Percentiles rank a stretch among this genome's conserved stretches.
These are phyloP conservation scores for Tolypocladium sp. DNA, from an alignment of 2,329 filamentous ascomycete species.

Conservation along the genomic window DNA sequence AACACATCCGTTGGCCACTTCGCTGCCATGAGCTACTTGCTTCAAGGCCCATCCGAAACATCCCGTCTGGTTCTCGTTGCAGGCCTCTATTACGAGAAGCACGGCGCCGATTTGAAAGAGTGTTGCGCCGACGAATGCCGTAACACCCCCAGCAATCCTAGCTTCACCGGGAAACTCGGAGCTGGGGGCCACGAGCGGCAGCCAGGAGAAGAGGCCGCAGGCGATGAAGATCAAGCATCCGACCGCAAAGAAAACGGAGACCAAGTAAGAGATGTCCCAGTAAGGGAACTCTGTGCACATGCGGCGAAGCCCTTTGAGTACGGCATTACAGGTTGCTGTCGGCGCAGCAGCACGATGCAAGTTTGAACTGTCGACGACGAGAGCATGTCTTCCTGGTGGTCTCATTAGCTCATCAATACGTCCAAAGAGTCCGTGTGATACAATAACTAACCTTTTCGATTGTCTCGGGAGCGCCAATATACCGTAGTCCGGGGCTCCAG, in stretches of 20 bases:
- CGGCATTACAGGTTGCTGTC: not conserved
- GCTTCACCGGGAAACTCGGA: constrained; percentile 35
- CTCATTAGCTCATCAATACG: not conserved
- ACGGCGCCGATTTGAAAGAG: constrained; percentile 50
- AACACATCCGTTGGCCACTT: not conserved
- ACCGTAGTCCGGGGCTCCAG: not conserved
- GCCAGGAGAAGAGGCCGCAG: constrained; percentile 43
- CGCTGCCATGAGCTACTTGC: not conserved
- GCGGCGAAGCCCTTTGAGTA: constrained; percentile 7
- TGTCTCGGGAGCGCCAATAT: not conserved
- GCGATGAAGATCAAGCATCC: constrained; percentile 11
- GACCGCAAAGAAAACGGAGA: constrained; percentile 10
- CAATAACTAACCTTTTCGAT: not conserved
- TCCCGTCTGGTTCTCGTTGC: constrained; percentile 43
- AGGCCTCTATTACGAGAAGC: constrained; percentile 48
- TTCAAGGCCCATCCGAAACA: not conserved
- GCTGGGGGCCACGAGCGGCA: constrained; percentile 43
- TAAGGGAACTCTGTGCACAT: constrained; percentile 11
- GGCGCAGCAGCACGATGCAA: not conserved
- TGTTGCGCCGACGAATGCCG: constrained; percentile 50
- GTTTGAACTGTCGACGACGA: not conserved
- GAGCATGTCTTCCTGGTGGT: not conserved
- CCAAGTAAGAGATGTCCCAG: constrained; percentile 12
- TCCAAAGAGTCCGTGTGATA: not conserved
- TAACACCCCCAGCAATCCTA: constrained; percentile 38